Percentiles rank a stretch among this genome's conserved stretches.
These are phyloP conservation scores for Thelonectria rubi DNA, from an alignment of 2,329 filamentous ascomycete genomes.

Conservation along the genomic window DNA sequence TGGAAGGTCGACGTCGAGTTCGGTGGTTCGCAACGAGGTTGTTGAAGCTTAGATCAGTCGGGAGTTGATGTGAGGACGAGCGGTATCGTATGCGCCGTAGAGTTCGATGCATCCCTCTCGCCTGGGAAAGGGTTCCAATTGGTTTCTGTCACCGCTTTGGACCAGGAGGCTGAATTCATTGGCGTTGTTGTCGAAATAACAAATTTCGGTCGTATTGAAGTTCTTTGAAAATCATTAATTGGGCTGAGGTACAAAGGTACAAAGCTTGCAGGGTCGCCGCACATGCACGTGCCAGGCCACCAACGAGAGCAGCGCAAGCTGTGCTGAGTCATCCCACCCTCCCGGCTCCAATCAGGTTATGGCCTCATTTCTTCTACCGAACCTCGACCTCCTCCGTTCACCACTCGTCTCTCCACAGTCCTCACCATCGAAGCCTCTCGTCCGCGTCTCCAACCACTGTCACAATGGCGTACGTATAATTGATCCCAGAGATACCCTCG, in stretches of 20 bases:
- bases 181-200: background rate
- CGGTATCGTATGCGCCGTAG: slow-evolving; percentile 32
- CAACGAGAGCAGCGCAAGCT: slow-evolving; percentile 35
- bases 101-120: slow-evolving; percentile 45
- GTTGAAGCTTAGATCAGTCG: slow-evolving; percentile 20
- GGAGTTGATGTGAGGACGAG: slow-evolving; percentile 30
- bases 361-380: slow-evolving; percentile 51
- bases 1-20: slow-evolving; percentile 17
- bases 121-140: slow-evolving; percentile 30
- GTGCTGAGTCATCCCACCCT: slow-evolving; percentile 48
- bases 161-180: slow-evolving; percentile 21
- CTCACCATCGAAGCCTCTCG: slow-evolving; percentile 34
- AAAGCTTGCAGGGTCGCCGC: slow-evolving; percentile 12
- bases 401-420: slow-evolving; percentile 41
- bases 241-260: slow-evolving; percentile 8
- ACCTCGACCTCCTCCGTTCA: slow-evolving; percentile 43
- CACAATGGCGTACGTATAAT: slow-evolving; percentile 55
- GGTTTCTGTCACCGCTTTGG: slow-evolving; percentile 38
- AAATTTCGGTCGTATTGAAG: slow-evolving; percentile 5
- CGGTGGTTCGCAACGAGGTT: slow-evolving; percentile 14
- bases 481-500: slow-evolving; percentile 24
- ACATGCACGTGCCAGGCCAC: slow-evolving; percentile 32
- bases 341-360: slow-evolving; percentile 48
- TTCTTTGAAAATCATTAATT: slow-evolving; percentile 26
- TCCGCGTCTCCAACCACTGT: slow-evolving; percentile 39